A percentile compares a stretch with the other conserved stretches of the same genome.
These are phyloP conservation scores for Cronartium quercuum DNA, from an alignment of 1,284 basidiomycete genomes.

Conservation along the genomic window DNA sequence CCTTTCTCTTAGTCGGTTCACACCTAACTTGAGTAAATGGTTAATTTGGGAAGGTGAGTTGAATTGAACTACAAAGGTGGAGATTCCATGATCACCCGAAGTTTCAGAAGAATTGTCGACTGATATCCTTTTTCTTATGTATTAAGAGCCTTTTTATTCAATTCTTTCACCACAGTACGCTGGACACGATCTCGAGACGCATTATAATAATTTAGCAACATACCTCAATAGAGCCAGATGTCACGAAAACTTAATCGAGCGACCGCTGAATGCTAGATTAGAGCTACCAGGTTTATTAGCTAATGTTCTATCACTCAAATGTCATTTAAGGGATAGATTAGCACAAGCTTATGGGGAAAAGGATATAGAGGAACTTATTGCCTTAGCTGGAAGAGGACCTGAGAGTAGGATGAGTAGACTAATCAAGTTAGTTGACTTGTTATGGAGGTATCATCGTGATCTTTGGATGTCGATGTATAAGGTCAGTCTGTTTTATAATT, in stretches of 20 bases:
- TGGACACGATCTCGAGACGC: constrained; percentile 45
- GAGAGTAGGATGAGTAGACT: constrained; percentile 42
- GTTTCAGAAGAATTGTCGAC: not conserved
- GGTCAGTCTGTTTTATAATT: constrained; percentile 33
- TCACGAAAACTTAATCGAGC: constrained; percentile 40
- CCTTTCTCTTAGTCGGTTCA: constrained; percentile 41
- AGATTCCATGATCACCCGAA: not conserved
- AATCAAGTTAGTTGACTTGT: constrained; percentile 41
- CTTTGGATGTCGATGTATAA: constrained; percentile 48
- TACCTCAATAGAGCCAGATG: constrained; percentile 44
- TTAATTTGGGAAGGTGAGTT: constrained; percentile 49
- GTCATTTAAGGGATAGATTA: constrained; percentile 44
- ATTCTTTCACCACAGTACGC: constrained; percentile 46
- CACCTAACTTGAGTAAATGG: constrained; percentile 50
- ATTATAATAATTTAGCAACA: constrained; percentile 42
- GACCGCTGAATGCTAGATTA: constrained; percentile 43
- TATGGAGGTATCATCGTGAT: constrained; percentile 48
- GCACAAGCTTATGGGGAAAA: constrained; percentile 41
- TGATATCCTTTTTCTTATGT: not conserved
- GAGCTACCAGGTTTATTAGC: constrained; percentile 44
- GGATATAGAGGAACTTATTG: constrained; percentile 42
- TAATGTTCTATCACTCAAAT: constrained; percentile 44
- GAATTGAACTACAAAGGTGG: constrained; percentile 40
- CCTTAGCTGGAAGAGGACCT: constrained; percentile 40
- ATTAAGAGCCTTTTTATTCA: constrained; percentile 46